phyloP scores from a whole-genome alignment of 2,329 filamentous ascomycete genomes.

The Sporothrix humicola region DNA sequence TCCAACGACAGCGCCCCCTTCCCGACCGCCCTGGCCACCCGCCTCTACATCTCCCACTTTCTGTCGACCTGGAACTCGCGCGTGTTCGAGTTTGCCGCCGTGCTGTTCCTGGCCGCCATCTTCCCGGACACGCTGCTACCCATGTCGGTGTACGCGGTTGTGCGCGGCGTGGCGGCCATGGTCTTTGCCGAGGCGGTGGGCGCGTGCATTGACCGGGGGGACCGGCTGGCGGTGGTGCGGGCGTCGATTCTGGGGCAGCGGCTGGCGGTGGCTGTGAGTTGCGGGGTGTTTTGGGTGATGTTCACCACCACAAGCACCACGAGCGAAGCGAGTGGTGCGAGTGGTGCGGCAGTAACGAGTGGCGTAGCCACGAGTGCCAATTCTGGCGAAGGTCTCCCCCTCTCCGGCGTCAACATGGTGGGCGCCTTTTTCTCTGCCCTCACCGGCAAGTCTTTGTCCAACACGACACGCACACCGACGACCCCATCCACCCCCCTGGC shows the following conservation, averaged over 20 bases:
- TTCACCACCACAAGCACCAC: conserved; percentile 34
- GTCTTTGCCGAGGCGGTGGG: conserved; percentile 65
- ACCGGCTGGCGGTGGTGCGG: conserved; percentile 58
- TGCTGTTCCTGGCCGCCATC: conserved; percentile 62
- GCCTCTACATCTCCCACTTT: conserved; percentile 64
- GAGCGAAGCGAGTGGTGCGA: conserved; percentile 35
- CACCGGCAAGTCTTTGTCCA: not conserved
- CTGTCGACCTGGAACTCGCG: conserved; percentile 69
- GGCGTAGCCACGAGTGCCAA: no score
- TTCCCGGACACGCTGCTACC: conserved; percentile 67
- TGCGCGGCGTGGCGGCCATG: conserved; percentile 63
- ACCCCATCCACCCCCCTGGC: conserved; percentile 24
- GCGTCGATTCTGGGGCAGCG: conserved; percentile 56
- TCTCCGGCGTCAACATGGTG: not conserved
- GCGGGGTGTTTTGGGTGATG: conserved; percentile 52
- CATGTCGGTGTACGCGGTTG: conserved; percentile 71
- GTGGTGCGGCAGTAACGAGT: not conserved
- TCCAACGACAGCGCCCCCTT: not conserved
- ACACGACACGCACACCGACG: not conserved
- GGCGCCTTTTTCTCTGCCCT: not conserved
- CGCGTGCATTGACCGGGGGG: conserved; percentile 59
- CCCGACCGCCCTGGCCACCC: conserved; percentile 30
- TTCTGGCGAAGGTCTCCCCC: not conserved
- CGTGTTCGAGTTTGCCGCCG: conserved; percentile 67
- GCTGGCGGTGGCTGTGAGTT: conserved; percentile 54